Base-by-base conservation (phyloP, 148 eudicot genomes). In the Silene latifolia region DNA sequence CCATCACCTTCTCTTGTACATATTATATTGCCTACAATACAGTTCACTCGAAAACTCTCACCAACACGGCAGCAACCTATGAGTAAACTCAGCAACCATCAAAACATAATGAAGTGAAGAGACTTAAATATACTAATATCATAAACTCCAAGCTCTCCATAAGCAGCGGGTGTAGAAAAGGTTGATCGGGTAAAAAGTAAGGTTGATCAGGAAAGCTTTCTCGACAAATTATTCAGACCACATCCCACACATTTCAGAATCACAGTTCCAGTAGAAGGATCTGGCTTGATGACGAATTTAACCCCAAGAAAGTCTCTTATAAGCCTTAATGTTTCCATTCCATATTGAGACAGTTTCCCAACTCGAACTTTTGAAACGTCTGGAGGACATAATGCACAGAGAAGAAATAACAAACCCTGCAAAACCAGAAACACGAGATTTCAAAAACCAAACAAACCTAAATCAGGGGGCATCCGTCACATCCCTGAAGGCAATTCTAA, bases 311-410 rank as follows among this genome's bases (percentile, higher is more conserved):
- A 92, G 65, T 95, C 97, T 77, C 81, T 74, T 56, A 95, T 82
- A 63, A 80, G 86, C 78, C 90, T 92, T 46, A 95, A 87, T 21
- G 88, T 75, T 76, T 90, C 91, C 25, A 89, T 92, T 67, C 92
- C 94, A 72, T 89, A 83, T 0, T 89, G 90, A 8, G 91, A 84
- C n/a, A 95, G 91, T 79, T 89, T 86, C 59, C 97, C 97, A 1
- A 95, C 97, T 4, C 96, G 92, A 72, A 92, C 82, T 81, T 90
- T 92, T 11, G 99, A 92, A 74, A 95, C 92, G 80, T 95, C 98
- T 82, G 78, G 89, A 3, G 96, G 96, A 72, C 92, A 90, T 72
- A 95, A 75, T n/a, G 97, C 96, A 81, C 99, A 92, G 7, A 95
- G 93, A 48, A 95, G 90, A 84, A 89, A 95, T 79, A 95, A 78